Evolutionary conservation across 75 land plant genomes (phyloP), one percentile per base, ranked within the genome.

Genomic region (Pinus albicaulis): DNA sequence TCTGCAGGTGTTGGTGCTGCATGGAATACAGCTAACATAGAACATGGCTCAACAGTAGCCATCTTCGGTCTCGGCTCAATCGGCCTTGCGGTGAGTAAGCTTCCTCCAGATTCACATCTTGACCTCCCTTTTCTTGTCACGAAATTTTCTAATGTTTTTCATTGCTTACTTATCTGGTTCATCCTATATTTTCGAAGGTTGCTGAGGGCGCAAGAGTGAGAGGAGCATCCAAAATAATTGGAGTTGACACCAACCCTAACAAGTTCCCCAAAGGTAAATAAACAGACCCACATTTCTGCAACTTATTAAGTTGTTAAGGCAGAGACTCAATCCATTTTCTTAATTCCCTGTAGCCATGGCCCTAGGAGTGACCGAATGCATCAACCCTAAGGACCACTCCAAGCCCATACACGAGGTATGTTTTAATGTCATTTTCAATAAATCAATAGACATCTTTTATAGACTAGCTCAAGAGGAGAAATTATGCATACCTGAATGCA

Each of bases 71-170:
- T 31, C 31, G 31, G 31, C 31, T 31, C 31, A 31, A 2, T 31
- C 31, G 95, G 98, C 7, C 87, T 92, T 48, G 98, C 95, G 64
- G 95, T 93, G 74, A 75, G 85, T 76, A 19, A 31, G 2, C 2
- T 31, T 31, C 2, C 1, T 2, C 31, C 31, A 31, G 2, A 31
- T 31, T 31, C 31, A 31, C 0, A 31, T 31, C 31, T 31, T 31
- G 31, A 31, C 31, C 31, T 31, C 31, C 2, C 1, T 31, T 31
- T 31, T 31, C 31, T 31, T 31, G 31, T 31, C 31, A 31, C 31
- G 31, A 31, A 31, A 31, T 31, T 31, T 31, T 31, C 31, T 28
- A 31, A 0, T 31, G 1, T 31, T 31, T 31, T 31, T 31, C 0
- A 0, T 31, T 31, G 1, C 1, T 31, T 31, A 31, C 31, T 31